phyloP scores from a whole-genome alignment of 345 rosid genomes.

The Acer campestre region DNA sequence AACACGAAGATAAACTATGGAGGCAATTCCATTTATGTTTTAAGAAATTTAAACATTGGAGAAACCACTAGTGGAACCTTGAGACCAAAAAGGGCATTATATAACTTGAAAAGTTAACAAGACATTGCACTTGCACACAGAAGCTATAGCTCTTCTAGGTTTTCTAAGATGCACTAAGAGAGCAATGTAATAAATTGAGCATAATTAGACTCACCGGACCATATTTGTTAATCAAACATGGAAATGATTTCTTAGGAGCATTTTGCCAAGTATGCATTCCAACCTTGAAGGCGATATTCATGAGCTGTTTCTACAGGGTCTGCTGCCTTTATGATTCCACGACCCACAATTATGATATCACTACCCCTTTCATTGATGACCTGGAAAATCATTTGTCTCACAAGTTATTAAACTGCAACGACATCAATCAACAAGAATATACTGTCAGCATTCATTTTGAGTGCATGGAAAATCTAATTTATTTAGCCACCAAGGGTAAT shows the following conservation, averaged over 20 bases:
- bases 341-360: conserved; percentile 94
- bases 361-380: conserved; percentile 88
- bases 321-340: conserved; percentile 88
- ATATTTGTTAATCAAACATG: background rate
- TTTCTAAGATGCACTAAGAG: background rate
- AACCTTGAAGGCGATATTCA: conserved; percentile 87
- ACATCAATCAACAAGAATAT: background rate
- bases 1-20: background rate
- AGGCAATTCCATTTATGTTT: no score
- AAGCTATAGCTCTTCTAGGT: background rate
- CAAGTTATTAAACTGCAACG: background rate
- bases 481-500: background rate
- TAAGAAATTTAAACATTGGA: no score
- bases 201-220: background rate
- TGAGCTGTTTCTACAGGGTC: conserved; percentile 77
- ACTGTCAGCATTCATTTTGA: background rate
- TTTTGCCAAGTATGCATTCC: conserved; percentile 90
- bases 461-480: background rate
- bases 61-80: background rate
- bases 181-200: background rate
- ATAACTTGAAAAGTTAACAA: background rate
- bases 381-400: conserved; percentile 33
- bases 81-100: background rate
- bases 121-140: conserved; percentile 13
- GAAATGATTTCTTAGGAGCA: conserved; percentile 27